Conservation (phyloP, 1,284 basidiomycete genomes). For the Ustilago trichophora region DNA sequence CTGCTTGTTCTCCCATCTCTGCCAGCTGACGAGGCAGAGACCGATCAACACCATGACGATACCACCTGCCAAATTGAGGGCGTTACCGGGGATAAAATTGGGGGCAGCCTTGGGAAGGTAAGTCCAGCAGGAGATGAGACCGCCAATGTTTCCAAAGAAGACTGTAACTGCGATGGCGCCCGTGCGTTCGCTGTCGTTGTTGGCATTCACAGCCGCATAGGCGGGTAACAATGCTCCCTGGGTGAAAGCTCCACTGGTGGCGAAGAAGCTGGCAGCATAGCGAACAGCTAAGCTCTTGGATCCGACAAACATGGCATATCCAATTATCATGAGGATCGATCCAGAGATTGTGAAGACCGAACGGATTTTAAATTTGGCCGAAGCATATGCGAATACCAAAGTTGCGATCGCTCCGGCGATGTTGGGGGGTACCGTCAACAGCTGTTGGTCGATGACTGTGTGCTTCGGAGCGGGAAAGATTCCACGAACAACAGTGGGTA, state of each 20-base stretch:
- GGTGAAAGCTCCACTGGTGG: constrained; percentile 60
- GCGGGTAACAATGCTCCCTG: constrained; percentile 56
- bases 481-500: constrained; percentile 64
- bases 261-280: constrained; percentile 62
- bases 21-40: constrained; percentile 20
- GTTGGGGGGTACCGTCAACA: constrained; percentile 66
- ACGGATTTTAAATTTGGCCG: constrained; percentile 62
- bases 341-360: constrained; percentile 57
- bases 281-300: constrained; percentile 44
- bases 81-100: constrained; percentile 47
- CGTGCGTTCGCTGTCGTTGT: constrained; percentile 58
- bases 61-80: constrained; percentile 35
- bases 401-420: constrained; percentile 61
- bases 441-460: constrained; percentile 63
- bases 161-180: constrained; percentile 60
- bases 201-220: constrained; percentile 57
- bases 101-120: constrained; percentile 46
- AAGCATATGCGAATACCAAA: constrained; percentile 53
- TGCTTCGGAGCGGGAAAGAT: constrained; percentile 64
- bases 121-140: constrained; percentile 60
- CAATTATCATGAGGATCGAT: constrained; percentile 60
- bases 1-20: constrained; percentile 41
- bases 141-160: constrained; percentile 62
- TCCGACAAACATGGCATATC: constrained; percentile 62
- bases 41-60: constrained; percentile 19